Evolutionary conservation across 176 grass and related monocot species (phyloP).

Genomic region (Eleusine indica): DNA sequence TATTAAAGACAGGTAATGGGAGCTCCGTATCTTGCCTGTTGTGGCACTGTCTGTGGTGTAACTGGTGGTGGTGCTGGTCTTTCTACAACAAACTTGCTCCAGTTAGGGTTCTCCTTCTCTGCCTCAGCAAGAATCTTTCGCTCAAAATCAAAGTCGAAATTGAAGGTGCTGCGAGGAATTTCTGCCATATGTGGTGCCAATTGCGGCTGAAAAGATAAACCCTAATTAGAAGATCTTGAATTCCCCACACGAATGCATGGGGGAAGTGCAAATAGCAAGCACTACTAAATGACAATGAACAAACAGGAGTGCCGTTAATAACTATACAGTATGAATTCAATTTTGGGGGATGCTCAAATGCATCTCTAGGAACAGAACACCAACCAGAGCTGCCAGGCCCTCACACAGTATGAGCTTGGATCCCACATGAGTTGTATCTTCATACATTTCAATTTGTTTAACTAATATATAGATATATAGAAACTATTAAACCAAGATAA

Average conservation of each 20-base stretch:
- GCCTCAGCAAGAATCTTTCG: constrained; percentile 90
- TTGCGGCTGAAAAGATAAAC: constrained; percentile 61
- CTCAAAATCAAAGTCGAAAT: constrained; percentile 96
- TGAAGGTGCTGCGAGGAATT: constrained; percentile 75
- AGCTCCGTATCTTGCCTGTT: constrained; percentile 35
- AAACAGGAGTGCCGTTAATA: background rate
- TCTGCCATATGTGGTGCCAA: constrained; percentile 67
- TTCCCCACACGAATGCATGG: background rate
- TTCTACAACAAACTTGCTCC: constrained; percentile 72
- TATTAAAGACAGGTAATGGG: constrained; percentile 27
- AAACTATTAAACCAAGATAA: constrained; percentile 11
- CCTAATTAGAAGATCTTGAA: background rate
- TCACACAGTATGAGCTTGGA: background rate
- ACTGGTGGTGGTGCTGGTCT: constrained; percentile 31
- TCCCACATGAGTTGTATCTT: background rate
- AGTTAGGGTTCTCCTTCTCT: constrained; percentile 88
- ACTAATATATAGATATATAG: background rate
- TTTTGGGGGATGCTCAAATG: background rate
- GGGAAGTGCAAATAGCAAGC: background rate
- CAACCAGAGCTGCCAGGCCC: background rate
- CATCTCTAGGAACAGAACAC: constrained; percentile 20
- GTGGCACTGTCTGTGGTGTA: constrained; percentile 2
- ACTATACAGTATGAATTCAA: background rate
- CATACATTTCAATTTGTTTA: constrained; percentile 2
- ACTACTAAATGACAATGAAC: background rate